Evolutionary conservation across 345 rosid species (phyloP), one percentile per base, ranked within the genome.

Genomic region (Camelina sativa): DNA sequence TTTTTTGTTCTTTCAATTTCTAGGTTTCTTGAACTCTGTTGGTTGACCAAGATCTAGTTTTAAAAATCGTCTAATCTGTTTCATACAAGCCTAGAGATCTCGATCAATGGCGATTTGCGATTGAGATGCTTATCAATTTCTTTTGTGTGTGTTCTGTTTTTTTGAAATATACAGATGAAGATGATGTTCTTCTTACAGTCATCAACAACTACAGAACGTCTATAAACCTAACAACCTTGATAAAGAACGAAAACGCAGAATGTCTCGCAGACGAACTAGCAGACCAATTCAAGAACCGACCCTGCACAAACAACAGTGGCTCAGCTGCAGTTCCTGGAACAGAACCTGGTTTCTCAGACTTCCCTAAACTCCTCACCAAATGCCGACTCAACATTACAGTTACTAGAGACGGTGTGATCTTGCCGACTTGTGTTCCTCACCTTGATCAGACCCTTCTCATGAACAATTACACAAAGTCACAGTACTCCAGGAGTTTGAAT

Each of bases 371-470:
- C 38, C 72, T 91, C 56, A 43, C 64, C 52, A 85, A 83, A 66
- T 91, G 96, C 75, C 83, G 82, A 47, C 78, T 94, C 83, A 90
- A 88, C 69, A 72, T 84, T 20, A 79, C 98, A 8, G 64, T 72
- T 76, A 90, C 86, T 32, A 83, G 84, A 83, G 96, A 85, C 46
- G 93, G 96, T 19, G 57, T n/a, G 12, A 53, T 86, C 5, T 71
- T 91, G 97, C 98, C 93, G 9, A 86, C 87, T 50, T 94, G 97
- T 75, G 91, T 91, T 77, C 97, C 97, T 28, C 73, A 84, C 79
- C 85, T 85, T 32, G 89, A 80, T 22, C 76, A 83, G 0, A 67
- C 48, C 59, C 87, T 87, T 65, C 93, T 91, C 47, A 85, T 91
- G 48, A 23, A 82, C 15, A 94, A 90, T 85, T 91, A 76, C 87